Percentiles rank a stretch among this genome's conserved stretches.
These are phyloP conservation scores for Paramecium octaurelia DNA, from an alignment of 73 alveolate species.

Conservation along the genomic window DNA sequence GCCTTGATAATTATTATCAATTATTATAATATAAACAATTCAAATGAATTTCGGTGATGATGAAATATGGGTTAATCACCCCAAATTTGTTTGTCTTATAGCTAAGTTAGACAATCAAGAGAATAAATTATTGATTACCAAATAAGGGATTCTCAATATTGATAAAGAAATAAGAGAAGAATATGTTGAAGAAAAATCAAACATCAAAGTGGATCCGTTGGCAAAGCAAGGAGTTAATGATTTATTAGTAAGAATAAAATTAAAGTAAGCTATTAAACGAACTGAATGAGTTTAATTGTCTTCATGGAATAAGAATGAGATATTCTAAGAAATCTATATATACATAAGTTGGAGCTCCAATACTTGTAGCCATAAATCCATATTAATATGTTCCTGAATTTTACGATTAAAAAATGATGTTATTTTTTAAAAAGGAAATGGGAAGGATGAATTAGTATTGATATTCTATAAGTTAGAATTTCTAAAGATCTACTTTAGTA, in stretches of 20 bases:
- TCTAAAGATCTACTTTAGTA: conserved; percentile 41
- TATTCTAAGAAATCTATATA: conserved; percentile 77
- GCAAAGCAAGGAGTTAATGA: conserved; percentile 9
- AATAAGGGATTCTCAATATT: neutral
- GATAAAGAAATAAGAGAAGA: neutral
- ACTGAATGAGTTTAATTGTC: conserved; percentile 78
- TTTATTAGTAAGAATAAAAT: neutral
- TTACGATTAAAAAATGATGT: conserved; percentile 70
- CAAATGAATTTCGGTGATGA: neutral
- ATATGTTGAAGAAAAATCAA: neutral
- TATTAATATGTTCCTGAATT: conserved; percentile 80
- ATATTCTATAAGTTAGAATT: neutral
- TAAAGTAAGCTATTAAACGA: conserved; percentile 55
- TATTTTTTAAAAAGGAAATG: conserved; percentile 70
- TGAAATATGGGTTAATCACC: conserved; percentile 4
- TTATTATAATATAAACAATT: neutral
- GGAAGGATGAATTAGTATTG: neutral
- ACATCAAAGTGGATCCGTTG: conserved; percentile 24
- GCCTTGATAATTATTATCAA: neutral
- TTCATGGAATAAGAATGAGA: conserved; percentile 80
- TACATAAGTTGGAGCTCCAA: conserved; percentile 92
- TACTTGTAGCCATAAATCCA: conserved; percentile 92
- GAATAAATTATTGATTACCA: neutral
- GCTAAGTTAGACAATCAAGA: neutral
- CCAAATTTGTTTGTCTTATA: neutral